phyloP scores from a whole-genome alignment of 1,139 yeast species.

The Sugiyamaella grinbergsii region DNA sequence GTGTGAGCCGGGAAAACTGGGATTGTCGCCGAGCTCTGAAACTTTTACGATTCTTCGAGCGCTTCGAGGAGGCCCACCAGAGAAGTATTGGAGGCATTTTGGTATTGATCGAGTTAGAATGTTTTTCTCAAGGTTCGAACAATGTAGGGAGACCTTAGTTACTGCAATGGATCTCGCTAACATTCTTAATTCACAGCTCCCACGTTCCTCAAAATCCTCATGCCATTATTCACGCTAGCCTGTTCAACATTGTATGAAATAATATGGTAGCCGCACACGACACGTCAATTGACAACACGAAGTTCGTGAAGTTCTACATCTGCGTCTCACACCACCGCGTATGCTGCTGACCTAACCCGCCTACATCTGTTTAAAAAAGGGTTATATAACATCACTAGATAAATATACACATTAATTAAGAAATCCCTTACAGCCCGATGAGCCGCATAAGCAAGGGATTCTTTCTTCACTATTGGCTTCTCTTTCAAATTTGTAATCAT shows the following conservation, averaged over 20 bases:
- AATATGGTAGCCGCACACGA: not conserved
- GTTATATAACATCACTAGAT: conserved; percentile 2
- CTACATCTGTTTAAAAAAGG: not conserved
- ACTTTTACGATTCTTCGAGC: conserved; percentile 1
- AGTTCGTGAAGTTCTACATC: not conserved
- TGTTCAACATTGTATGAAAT: not conserved
- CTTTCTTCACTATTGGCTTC: conserved; percentile 90
- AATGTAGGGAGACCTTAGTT: not conserved
- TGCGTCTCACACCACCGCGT: no score
- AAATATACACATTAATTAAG: conserved; percentile 54
- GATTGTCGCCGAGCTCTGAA: conserved; percentile 3
- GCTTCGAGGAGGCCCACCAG: not conserved
- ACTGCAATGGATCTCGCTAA: not conserved
- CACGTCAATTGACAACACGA: not conserved
- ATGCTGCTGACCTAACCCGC: no score
- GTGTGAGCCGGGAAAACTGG: not conserved
- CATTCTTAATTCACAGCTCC: not conserved
- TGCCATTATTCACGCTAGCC: not conserved
- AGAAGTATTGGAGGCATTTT: no score
- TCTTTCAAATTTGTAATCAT: conserved; percentile 92
- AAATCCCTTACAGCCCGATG: conserved; percentile 90
- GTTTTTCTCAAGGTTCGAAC: not conserved
- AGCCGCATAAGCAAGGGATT: conserved; percentile 91
- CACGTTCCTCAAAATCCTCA: no score
- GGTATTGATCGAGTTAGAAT: no score